Base-by-base conservation (phyloP, 495 filamentous ascomycete genomes). In the Cercophora scortea region DNA sequence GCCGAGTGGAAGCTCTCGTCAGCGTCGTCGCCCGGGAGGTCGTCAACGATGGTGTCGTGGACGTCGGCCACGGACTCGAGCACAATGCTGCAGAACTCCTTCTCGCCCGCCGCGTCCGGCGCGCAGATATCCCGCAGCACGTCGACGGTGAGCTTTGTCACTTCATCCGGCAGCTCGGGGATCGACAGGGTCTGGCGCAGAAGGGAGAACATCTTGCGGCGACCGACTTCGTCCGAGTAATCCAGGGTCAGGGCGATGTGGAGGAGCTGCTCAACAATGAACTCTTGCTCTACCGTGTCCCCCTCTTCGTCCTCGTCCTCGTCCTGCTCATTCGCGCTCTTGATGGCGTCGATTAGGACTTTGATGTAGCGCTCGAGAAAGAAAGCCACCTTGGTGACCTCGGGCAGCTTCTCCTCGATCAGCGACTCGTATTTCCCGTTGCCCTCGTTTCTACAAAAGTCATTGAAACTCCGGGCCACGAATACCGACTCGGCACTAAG, bases 1-100 rank as follows among this genome's bases (percentile, higher is more conserved):
- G 93, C 92, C 8, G 90, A 95, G 53, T 94, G 89, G 61, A 97
- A 96, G 65, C 88, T 93, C 54, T 95, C 92, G 51, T 89, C 82
- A 39, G 70, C 78, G 39, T 90, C 85, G 1, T 73, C 76, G 13
- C 62, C 63, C 0, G 63, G 58, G 8, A 73, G 66, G 19, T 83
- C 80, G 48, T 83, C 81, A 45, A 80, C 77, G 42, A 96, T 90
- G 3, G 84, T 88, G 62, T 99, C 93, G 62, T 96, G 94, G 1
- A 97, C 89, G 66, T 96, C 93, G 6, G 93, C 90, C 53, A 97
- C 85, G 33, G 90, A 88, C 73, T 96, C 93, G 18, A 96, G 79
- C 6, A 97, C 86, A 16, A 97, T 78, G 51, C 86, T 88, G 71
- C 89, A 95, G 73, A 97, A 96, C 55, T 99, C 93, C 49, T 83